Evolutionary conservation across 345 rosid genomes (phyloP).

Genomic region (Crucihimalaya himalaica): DNA sequence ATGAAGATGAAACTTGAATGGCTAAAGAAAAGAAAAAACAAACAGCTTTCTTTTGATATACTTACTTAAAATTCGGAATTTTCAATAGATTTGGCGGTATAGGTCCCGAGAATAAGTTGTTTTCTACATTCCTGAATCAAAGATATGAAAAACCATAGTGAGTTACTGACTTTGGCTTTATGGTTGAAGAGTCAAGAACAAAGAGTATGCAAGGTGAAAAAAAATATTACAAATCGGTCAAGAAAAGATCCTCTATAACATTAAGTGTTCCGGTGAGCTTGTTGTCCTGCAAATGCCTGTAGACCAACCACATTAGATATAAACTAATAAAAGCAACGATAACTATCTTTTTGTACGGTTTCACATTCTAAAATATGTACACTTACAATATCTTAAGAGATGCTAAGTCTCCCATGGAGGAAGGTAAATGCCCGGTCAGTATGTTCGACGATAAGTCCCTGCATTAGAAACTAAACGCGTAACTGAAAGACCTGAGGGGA

Average conservation of each 20-base stretch:
- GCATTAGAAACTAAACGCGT: constrained; percentile 31
- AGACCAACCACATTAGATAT: constrained; percentile 35
- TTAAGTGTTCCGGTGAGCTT: constrained; percentile 70
- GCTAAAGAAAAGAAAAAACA: background rate
- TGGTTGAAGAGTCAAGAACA: constrained; percentile 23
- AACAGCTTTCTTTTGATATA: background rate
- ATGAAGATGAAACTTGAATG: constrained; percentile 6
- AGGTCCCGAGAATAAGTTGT: constrained; percentile 89
- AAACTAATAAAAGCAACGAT: constrained; percentile 10
- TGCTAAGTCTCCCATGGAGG: constrained; percentile 66
- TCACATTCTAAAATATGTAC: background rate
- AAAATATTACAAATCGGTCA: constrained; percentile 66
- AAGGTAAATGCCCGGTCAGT: constrained; percentile 71
- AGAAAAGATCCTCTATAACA: constrained; percentile 72
- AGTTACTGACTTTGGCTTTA: constrained; percentile 28
- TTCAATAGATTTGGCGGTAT: constrained; percentile 64
- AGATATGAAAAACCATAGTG: constrained; percentile 20
- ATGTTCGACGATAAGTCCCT: constrained; percentile 83
- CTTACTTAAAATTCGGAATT: constrained; percentile 80
- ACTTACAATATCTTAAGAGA: constrained; percentile 77
- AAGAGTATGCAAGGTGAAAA: constrained; percentile 8
- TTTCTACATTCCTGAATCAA: constrained; percentile 67
- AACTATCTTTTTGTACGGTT: background rate
- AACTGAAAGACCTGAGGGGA: constrained; percentile 23
- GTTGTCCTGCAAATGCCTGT: constrained; percentile 88